phyloP scores from a whole-genome alignment of 192 early-diverging fungal genomes.

The Mortierella antarctica region DNA sequence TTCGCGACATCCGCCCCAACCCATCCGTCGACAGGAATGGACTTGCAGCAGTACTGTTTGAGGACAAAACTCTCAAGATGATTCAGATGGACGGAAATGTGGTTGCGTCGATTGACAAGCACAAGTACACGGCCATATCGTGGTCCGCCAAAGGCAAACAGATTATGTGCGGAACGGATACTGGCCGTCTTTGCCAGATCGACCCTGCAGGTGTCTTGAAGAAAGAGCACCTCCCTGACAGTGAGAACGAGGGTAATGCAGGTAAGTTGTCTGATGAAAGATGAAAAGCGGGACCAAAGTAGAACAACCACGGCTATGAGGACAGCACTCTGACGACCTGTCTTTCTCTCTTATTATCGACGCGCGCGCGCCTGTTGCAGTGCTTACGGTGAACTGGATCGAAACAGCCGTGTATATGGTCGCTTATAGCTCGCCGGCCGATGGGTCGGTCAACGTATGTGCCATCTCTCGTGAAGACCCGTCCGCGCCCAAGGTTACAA shows the following conservation, averaged over 20 bases:
- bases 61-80: slow-evolving; percentile 36
- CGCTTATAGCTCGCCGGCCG: slow-evolving; percentile 66
- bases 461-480: slow-evolving; percentile 64
- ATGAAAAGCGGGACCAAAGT: background rate
- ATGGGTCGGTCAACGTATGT: slow-evolving; percentile 58
- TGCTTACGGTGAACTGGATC: slow-evolving; percentile 79
- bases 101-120: slow-evolving; percentile 44
- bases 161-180: slow-evolving; percentile 77
- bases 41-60: slow-evolving; percentile 64
- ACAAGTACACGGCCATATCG: slow-evolving; percentile 66
- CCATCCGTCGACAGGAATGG: slow-evolving; percentile 57
- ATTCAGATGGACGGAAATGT: slow-evolving; percentile 49
- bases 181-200: slow-evolving; percentile 70
- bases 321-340: background rate
- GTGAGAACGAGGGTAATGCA: slow-evolving; percentile 6
- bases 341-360: slow-evolving; percentile 5
- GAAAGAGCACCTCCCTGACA: slow-evolving; percentile 33
- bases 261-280: slow-evolving; percentile 2
- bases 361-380: slow-evolving; percentile 28
- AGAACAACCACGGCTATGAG: background rate
- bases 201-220: slow-evolving; percentile 72
- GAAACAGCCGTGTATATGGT: slow-evolving; percentile 76
- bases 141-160: slow-evolving; percentile 95
- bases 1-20: slow-evolving; percentile 75
- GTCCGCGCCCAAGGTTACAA: slow-evolving; percentile 60